Evolutionary conservation across 306 rosid species (phyloP).

Genomic region (Quercus wislizeni): DNA sequence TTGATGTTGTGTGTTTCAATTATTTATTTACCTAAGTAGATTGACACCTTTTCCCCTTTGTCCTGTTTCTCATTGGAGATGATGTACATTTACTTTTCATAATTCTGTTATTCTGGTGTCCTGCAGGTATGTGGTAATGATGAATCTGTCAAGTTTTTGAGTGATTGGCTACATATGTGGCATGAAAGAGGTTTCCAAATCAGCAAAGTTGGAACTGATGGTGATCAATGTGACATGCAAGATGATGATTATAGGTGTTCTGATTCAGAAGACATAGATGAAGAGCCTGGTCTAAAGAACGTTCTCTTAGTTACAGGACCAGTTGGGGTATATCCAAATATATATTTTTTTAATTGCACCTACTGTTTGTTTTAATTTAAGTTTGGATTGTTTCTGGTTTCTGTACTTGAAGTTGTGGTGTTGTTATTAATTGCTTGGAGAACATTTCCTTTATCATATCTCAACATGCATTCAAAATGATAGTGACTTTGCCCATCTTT

Average conservation of each 20-base stretch:
- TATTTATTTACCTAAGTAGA: constrained; percentile 4
- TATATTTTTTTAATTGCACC: constrained; percentile 7
- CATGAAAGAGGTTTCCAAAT: constrained; percentile 41
- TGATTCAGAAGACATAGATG: constrained; percentile 39
- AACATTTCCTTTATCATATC: constrained; percentile 4
- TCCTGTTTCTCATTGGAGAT: background rate
- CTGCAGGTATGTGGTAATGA: constrained; percentile 79
- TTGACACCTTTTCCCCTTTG: background rate
- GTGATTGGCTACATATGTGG: constrained; percentile 80
- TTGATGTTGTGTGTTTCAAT: constrained; percentile 18
- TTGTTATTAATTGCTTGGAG: constrained; percentile 13
- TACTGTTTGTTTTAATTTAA: background rate
- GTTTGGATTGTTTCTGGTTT: constrained; percentile 10
- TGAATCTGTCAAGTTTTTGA: constrained; percentile 63
- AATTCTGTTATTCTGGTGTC: constrained; percentile 11
- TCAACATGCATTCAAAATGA: background rate
- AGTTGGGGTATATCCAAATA: constrained; percentile 57
- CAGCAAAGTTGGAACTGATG: constrained; percentile 34
- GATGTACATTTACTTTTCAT: background rate
- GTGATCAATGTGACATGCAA: constrained; percentile 30
- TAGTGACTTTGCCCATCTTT: background rate
- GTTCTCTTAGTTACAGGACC: constrained; percentile 88
- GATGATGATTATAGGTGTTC: constrained; percentile 34
- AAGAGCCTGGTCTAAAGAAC: constrained; percentile 47
- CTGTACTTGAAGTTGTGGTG: constrained; percentile 15